Evolutionary conservation across 768 basidiomycete species (phyloP).

Genomic region (Termitomyces eurrhizus): DNA sequence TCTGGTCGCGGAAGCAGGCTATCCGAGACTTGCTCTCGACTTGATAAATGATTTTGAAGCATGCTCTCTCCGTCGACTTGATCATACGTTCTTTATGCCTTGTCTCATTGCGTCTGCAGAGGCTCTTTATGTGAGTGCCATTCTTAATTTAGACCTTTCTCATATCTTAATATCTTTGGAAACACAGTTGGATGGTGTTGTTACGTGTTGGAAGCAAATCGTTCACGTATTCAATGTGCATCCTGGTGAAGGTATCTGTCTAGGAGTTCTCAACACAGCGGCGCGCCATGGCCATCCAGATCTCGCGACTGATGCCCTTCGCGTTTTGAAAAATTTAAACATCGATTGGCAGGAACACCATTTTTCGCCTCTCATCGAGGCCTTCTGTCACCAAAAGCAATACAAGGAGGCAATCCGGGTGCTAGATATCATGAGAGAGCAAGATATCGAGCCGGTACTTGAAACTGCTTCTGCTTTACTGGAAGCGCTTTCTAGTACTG

Average conservation of each 20-base stretch:
- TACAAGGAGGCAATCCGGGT: constrained; percentile 61
- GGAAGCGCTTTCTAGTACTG: constrained; percentile 40
- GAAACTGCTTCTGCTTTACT: constrained; percentile 53
- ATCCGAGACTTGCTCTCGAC: constrained; percentile 69
- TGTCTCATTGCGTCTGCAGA: constrained; percentile 66
- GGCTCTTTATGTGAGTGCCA: constrained; percentile 56
- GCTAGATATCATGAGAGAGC: constrained; percentile 55
- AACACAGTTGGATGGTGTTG: constrained; percentile 62
- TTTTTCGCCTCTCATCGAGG: constrained; percentile 73
- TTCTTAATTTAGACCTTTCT: constrained; percentile 2
- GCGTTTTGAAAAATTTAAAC: constrained; percentile 44
- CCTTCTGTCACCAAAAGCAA: constrained; percentile 54
- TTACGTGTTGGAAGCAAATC: constrained; percentile 56
- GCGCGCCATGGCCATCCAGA: constrained; percentile 69
- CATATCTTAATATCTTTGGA: constrained; percentile 4
- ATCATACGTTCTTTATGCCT: constrained; percentile 55
- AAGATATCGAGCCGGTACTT: constrained; percentile 43
- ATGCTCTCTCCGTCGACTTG: constrained; percentile 48
- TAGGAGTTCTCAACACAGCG: constrained; percentile 68
- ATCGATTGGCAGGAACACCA: constrained; percentile 64
- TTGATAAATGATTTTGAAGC: constrained; percentile 60
- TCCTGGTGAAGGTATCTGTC: constrained; percentile 74
- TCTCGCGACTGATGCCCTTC: constrained; percentile 64
- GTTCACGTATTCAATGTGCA: constrained; percentile 47
- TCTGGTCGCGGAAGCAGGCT: constrained; percentile 48